A percentile compares a stretch with the other conserved stretches of the same genome.
Conservation (phyloP, 345 rosid genomes). For the Arabis alpina region DNA sequence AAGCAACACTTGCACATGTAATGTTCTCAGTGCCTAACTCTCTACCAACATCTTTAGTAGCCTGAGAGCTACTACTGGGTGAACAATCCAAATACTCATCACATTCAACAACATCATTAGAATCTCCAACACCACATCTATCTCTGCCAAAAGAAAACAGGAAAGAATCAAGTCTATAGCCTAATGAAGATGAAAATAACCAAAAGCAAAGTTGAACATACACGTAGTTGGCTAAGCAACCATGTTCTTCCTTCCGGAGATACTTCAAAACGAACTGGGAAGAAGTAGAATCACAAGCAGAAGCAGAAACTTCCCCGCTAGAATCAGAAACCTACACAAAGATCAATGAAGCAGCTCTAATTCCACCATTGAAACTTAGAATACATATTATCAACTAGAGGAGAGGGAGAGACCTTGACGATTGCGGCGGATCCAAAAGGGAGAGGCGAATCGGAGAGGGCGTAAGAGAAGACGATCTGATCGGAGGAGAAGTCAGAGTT, state of each 20-base stretch:
- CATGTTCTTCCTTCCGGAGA: constrained; percentile 44
- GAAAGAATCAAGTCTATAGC: background rate
- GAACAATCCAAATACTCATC: constrained; percentile 29
- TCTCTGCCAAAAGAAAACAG: constrained; percentile 45
- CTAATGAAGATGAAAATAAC: background rate
- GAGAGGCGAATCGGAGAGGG: constrained; percentile 68
- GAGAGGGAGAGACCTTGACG: constrained; percentile 53
- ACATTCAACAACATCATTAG: constrained; percentile 33
- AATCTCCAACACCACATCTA: constrained; percentile 44
- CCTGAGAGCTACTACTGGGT: constrained; percentile 9
- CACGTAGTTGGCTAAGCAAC: constrained; percentile 66
- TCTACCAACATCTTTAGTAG: background rate
- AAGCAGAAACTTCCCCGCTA: constrained; percentile 53
- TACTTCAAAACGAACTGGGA: constrained; percentile 66
- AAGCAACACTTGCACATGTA: constrained; percentile 43
- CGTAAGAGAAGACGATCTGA: constrained; percentile 60
- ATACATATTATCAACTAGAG: background rate
- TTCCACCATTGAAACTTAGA: constrained; percentile 14
- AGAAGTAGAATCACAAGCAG: constrained; percentile 30
- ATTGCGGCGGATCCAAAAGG: constrained; percentile 80
- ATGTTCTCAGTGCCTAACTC: constrained; percentile 28
- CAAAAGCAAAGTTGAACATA: constrained; percentile 42
- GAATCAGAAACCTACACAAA: constrained; percentile 51
- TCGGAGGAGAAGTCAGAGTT: constrained; percentile 75
- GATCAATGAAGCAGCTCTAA: constrained; percentile 22